Base-by-base conservation (phyloP, 306 rosid genomes). In the Neltuma alba region DNA sequence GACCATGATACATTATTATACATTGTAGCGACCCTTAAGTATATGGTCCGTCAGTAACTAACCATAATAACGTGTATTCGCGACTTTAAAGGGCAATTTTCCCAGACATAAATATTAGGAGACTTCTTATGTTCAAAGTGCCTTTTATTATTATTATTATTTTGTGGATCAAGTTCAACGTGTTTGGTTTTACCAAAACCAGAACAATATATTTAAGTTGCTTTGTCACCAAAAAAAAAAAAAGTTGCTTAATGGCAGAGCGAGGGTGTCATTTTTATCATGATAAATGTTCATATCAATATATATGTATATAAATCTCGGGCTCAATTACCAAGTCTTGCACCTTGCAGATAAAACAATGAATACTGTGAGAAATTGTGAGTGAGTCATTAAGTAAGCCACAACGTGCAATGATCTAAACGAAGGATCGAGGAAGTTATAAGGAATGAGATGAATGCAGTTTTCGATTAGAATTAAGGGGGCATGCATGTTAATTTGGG, bases 21-120 rank as follows among this genome's bases (percentile, higher is more conserved):
- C n/a, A n/a, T 38, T 64, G 13, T 74, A 13, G 55, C 72, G 34
- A 64, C 20, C 28, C 75, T 63, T 74, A 21, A 54, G 38, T 37
- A 6, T 45, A 14, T 25, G 20, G 15, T 18, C 34, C 40, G 5
- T 65, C 18, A 12, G 38, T 23, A 48, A 48, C 8, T 15, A 45
- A 48, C 1, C 16, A 13, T 41, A 41, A 41, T 1, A 7, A 0
- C 36, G 45, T 9, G 11, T 9, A 41, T 41, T 0, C 9, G 45
- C 45, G 45, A 7, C 10, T 41, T 41, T 41, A 41, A 41, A 41
- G 7, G 58, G 9, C 9, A 52, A 20, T 52, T 52, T 52, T 20
- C 27, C 9, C 1, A 7, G 9, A n/a, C 27, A 52, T 7, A n/a
- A 52, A 6, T 52, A 52, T 52, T 52, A 52, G 27, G 3, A 52